Conservation (phyloP, 192 early-diverging fungal species). For the Podila epicladia region DNA sequence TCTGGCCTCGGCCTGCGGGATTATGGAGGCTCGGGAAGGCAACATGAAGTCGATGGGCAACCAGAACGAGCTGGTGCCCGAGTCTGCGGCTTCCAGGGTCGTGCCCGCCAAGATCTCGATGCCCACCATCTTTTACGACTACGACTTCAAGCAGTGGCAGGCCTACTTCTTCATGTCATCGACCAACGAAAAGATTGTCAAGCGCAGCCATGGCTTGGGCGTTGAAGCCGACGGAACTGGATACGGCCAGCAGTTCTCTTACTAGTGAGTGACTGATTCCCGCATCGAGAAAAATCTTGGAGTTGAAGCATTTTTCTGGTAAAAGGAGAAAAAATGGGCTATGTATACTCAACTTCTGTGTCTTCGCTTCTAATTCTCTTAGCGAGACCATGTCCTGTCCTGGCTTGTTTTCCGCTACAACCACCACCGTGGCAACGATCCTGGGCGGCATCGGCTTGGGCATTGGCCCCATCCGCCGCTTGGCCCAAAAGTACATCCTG, state of each 20-base stretch:
- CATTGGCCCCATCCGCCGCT: constrained; percentile 45
- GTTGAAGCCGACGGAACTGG: constrained; percentile 40
- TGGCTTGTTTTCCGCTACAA: constrained; percentile 50
- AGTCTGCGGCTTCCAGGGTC: constrained; percentile 17
- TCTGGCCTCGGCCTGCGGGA: constrained; percentile 19
- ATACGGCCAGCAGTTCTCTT: constrained; percentile 57
- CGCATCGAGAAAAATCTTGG: not conserved
- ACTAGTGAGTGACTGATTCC: constrained; percentile 20
- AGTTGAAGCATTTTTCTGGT: not conserved
- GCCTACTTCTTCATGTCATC: constrained; percentile 69
- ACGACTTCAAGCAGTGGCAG: constrained; percentile 69
- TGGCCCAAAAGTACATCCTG: constrained; percentile 50
- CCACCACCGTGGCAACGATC: constrained; percentile 54
- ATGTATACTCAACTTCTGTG: not conserved
- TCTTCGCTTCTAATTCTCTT: not conserved
- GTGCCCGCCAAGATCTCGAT: constrained; percentile 23
- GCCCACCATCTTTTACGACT: constrained; percentile 56
- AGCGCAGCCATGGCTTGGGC: constrained; percentile 67
- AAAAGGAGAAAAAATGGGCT: not conserved
- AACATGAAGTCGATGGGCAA: constrained; percentile 1
- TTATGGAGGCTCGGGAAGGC: constrained; percentile 16
- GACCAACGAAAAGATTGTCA: constrained; percentile 72
- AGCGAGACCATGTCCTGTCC: constrained; percentile 67
- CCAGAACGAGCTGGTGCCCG: constrained; percentile 34
- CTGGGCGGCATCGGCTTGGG: constrained; percentile 32